These are phyloP conservation scores for Globisporangium perplexum DNA, from an alignment of 352 stramenopile genomes.

Conservation along the genomic window DNA sequence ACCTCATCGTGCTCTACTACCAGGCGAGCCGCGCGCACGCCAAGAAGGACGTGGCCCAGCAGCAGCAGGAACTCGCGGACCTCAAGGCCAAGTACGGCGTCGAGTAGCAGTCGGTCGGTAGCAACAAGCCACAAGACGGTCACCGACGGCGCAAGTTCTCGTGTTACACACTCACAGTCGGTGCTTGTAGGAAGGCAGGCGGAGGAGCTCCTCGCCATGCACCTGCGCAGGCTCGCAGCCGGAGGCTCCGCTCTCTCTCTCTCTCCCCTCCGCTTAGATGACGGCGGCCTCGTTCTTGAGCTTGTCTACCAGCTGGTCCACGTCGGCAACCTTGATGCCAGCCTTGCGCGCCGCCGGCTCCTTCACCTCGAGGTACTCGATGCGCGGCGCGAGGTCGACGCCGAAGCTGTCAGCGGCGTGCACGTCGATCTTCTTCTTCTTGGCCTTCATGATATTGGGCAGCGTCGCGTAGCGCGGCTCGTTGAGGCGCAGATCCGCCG, in stretches of 20 bases:
- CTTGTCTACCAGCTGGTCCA: slow-evolving; percentile 96
- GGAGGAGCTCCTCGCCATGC: no score
- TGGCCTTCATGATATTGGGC: slow-evolving; percentile 99
- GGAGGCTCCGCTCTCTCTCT: neutral
- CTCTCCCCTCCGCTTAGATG: slow-evolving; percentile 51
- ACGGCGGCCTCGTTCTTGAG: slow-evolving; percentile 94
- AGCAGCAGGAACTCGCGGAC: slow-evolving; percentile 75
- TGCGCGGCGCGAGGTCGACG: slow-evolving; percentile 67
- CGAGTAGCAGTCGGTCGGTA: slow-evolving; percentile 26
- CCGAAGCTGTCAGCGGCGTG: slow-evolving; percentile 64
- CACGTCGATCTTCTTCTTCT: slow-evolving; percentile 91
- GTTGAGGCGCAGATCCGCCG: slow-evolving; percentile 98
- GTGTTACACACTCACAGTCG: neutral
- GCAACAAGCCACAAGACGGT: neutral
- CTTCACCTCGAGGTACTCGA: slow-evolving; percentile 84
- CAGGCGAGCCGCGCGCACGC: slow-evolving; percentile 88
- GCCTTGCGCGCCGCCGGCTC: slow-evolving; percentile 91
- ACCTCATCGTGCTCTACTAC: slow-evolving; percentile 99
- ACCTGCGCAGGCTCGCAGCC: neutral
- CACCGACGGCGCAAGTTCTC: neutral
- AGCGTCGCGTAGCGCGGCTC: slow-evolving; percentile 98
- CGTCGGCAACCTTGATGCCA: slow-evolving; percentile 92
- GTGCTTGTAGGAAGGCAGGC: no score
- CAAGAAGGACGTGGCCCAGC: slow-evolving; percentile 58
- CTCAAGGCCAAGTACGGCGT: slow-evolving; percentile 86